phyloP scores from a whole-genome alignment of 2,329 filamentous ascomycete species.

The Epichloe uncinata region DNA sequence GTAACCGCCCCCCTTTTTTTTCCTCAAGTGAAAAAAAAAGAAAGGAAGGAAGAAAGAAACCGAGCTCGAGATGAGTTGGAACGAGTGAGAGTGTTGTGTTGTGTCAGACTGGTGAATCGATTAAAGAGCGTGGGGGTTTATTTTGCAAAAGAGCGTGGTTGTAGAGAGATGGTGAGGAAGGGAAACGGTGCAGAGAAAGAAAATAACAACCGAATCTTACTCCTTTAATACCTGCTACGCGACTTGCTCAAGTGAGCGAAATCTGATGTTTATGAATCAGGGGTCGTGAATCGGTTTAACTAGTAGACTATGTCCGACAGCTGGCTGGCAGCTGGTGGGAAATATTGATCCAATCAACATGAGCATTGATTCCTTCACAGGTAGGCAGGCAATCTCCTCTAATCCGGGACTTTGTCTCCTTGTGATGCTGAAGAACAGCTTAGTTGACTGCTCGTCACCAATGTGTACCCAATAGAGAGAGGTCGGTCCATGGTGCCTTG shows the following conservation, averaged over 20 bases:
- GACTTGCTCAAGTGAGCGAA: conserved; percentile 1
- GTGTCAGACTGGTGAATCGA: neutral
- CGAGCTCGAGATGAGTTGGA: neutral
- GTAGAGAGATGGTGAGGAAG: too few relatives aligned
- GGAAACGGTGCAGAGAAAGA: too few relatives aligned
- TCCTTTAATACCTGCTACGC: neutral
- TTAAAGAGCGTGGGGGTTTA: neutral
- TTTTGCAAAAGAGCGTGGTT: neutral
- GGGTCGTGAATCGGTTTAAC: neutral
- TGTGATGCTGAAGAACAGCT: neutral
- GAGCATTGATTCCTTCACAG: neutral
- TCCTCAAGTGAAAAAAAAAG: neutral
- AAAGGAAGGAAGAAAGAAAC: neutral
- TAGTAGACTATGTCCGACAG: conserved; percentile 3
- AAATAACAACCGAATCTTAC: neutral
- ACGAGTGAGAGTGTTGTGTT: neutral
- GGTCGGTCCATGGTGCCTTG: neutral
- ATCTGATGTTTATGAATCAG: conserved; percentile 3
- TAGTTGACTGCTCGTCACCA: neutral
- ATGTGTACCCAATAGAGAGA: neutral
- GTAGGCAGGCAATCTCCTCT: neutral
- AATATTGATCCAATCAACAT: neutral
- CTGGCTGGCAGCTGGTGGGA: conserved; percentile 3
- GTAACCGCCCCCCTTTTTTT: neutral
- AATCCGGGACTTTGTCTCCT: neutral